A percentile compares a stretch with the other conserved stretches of the same genome.
Conservation (phyloP, 2,329 filamentous ascomycete genomes). For the Aspergillaceae sp. region DNA sequence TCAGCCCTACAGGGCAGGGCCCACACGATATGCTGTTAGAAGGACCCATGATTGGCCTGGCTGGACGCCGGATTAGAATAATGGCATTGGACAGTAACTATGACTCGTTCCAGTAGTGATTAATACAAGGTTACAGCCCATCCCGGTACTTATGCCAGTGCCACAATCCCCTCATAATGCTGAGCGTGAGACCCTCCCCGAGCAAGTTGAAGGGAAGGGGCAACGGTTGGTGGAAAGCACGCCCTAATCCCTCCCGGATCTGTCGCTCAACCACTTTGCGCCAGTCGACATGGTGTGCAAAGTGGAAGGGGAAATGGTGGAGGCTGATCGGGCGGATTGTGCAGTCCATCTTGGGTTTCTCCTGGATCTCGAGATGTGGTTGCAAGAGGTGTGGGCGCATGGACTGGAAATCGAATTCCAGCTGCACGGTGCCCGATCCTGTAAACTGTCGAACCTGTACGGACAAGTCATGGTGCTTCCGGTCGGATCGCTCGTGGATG, state of each 20-base stretch:
- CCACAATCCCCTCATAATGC: constrained; percentile 11
- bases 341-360: constrained; percentile 11
- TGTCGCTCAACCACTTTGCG: constrained; percentile 9
- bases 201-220: constrained; percentile 5
- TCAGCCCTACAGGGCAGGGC: constrained; percentile 1
- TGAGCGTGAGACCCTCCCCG: constrained; percentile 6
- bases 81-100: neutral
- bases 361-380: constrained; percentile 10
- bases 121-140: neutral
- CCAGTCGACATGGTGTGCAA: constrained; percentile 13
- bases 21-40: neutral
- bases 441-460: constrained; percentile 9
- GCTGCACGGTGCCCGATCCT: constrained; percentile 4
- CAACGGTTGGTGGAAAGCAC: constrained; percentile 10
- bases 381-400: constrained; percentile 6
- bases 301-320: constrained; percentile 13
- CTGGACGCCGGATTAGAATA: neutral
- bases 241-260: constrained; percentile 9
- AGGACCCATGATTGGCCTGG: neutral
- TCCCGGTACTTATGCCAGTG: neutral
- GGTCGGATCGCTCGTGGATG: constrained; percentile 4
- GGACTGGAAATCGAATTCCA: constrained; percentile 10
- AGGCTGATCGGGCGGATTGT: constrained; percentile 10
- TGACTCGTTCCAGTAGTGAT: too few relatives aligned
- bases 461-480: constrained; percentile 5